Conservation (phyloP, 106 monocot species). For the Acanthochlamys bracteata region DNA sequence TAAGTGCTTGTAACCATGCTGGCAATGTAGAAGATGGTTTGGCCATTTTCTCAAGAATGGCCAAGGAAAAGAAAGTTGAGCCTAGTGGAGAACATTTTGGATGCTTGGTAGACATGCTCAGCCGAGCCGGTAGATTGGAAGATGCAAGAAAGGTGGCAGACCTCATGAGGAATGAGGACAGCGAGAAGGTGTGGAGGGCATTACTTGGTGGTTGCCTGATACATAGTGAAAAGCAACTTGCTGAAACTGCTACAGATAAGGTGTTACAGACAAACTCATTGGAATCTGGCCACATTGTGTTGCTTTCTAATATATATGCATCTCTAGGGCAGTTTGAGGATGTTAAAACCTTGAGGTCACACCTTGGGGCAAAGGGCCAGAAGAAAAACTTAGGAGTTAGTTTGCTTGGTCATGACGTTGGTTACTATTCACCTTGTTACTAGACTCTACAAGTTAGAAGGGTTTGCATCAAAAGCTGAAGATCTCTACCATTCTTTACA, state of each 20-base stretch:
- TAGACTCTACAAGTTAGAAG: not conserved
- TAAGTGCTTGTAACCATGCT: conserved; percentile 42
- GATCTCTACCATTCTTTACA: not conserved
- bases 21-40: conserved; percentile 35
- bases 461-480: not conserved
- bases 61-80: conserved; percentile 16
- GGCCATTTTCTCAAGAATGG: conserved; percentile 29
- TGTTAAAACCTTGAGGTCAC: conserved; percentile 30
- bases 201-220: conserved; percentile 26
- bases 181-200: conserved; percentile 25
- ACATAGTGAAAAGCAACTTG: conserved; percentile 10
- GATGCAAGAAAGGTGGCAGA: conserved; percentile 25
- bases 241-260: conserved; percentile 16
- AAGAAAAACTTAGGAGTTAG: conserved; percentile 24
- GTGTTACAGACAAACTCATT: conserved; percentile 11
- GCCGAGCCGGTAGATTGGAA: conserved; percentile 24
- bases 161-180: not conserved
- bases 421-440: not conserved
- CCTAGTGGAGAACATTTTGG: conserved; percentile 28
- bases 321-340: conserved; percentile 26
- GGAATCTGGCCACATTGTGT: conserved; percentile 29
- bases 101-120: conserved; percentile 36
- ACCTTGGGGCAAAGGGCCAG: conserved; percentile 3
- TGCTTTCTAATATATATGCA: conserved; percentile 43
- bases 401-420: conserved; percentile 8